phyloP scores from a whole-genome alignment of 148 eudicot species.

The Camellia japonica region DNA sequence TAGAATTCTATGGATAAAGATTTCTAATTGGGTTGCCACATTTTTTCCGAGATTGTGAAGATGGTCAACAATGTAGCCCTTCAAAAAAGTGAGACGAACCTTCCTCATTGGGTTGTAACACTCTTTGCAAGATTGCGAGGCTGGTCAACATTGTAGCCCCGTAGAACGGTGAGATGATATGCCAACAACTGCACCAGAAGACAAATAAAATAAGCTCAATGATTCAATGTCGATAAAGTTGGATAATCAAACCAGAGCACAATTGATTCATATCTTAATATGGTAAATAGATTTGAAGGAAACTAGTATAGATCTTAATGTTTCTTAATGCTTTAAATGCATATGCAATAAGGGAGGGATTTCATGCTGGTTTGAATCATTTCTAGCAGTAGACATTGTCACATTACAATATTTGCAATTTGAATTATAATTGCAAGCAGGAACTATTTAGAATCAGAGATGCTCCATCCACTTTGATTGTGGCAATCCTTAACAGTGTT shows the following conservation, averaged over 20 bases:
- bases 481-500: not conserved
- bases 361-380: not conserved
- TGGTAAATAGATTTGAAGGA: not conserved
- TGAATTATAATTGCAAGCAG: not conserved
- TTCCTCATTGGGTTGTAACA: constrained; percentile 79
- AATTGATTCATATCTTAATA: not conserved
- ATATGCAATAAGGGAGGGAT: not conserved
- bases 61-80: too few relatives aligned
- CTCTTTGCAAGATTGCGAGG: constrained; percentile 97
- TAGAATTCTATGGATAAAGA: too few relatives aligned
- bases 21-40: too few relatives aligned
- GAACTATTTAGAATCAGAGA: not conserved
- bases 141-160: constrained; percentile 96
- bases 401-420: not conserved
- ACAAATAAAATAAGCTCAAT: not conserved
- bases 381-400: not conserved
- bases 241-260: not conserved
- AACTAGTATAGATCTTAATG: not conserved
- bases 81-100: not conserved
- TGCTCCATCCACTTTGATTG: not conserved
- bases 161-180: constrained; percentile 88
- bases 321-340: not conserved
- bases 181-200: constrained; percentile 76
- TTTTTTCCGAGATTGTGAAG: too few relatives aligned
- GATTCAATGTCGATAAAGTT: not conserved